These are phyloP conservation scores for Xylaria multiplex DNA, from an alignment of 2,329 filamentous ascomycete genomes.

Conservation along the genomic window DNA sequence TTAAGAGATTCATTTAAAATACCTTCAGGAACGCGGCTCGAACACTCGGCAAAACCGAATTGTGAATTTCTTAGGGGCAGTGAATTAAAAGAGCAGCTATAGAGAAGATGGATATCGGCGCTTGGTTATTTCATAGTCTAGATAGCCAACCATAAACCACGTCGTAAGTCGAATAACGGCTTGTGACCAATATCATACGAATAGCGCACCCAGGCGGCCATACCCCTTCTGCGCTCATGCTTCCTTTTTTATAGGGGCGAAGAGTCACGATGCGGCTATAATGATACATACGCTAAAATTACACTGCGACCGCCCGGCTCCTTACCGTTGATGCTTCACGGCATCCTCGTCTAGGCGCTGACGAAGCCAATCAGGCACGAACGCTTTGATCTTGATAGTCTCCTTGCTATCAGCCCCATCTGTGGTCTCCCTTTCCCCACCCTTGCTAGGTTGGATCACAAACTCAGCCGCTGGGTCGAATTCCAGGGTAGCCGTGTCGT, in stretches of 20 bases:
- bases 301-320: background rate
- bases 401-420: conserved; percentile 47
- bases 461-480: conserved; percentile 72
- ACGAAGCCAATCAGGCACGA: conserved; percentile 82
- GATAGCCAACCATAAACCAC: background rate
- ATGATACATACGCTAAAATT: conserved; percentile 7
- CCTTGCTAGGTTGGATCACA: conserved; percentile 58
- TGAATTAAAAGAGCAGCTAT: background rate
- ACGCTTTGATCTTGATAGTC: conserved; percentile 74
- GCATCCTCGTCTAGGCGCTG: conserved; percentile 50
- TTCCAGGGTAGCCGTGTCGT: conserved; percentile 70
- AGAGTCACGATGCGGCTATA: background rate
- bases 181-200: background rate
- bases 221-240: background rate
- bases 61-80: no score
- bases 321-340: conserved; percentile 14
- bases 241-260: background rate
- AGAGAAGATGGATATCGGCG: background rate
- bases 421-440: conserved; percentile 49
- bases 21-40: background rate
- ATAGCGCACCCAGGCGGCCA: background rate
- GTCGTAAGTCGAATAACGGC: background rate
- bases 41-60: background rate
- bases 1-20: background rate
- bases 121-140: background rate